Base-by-base conservation (phyloP, 805 yeast genomes). In the Monosporozyma aerobia region DNA sequence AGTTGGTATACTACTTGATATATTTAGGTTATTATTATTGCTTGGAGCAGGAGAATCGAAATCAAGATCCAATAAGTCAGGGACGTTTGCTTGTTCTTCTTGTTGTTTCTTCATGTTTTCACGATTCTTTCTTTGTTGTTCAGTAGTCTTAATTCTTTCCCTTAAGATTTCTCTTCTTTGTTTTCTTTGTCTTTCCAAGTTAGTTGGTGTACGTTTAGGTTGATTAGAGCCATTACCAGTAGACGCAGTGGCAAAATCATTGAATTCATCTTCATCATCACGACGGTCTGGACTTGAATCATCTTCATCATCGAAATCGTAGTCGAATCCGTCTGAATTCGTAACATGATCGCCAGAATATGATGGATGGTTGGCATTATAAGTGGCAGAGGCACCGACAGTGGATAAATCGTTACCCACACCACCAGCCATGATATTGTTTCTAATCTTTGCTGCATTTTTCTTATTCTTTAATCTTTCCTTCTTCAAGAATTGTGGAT, bases 161-260 rank as follows among this genome's bases (percentile, higher is more conserved):
- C 69, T 64, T 32, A 69, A 56, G n/a, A 68, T 57, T 51, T 68
- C 71, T 52, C 72, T 64, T 55, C 71, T 64, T 53, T 69, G 70
- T 46, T 65, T 65, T 56, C 72, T 61, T 53, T 69, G 71, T 56
- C 67, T 66, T 43, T 68, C 71, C 22, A 64, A 56, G 32, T 56
- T 63, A 8, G 67, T 58, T 11, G 64, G 29, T 29, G 47, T 27
- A 35, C 37, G 27, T 37, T 37, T 30, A 7, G 49, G 43, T 37
- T 30, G 19, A 19, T 33, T 47, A 6, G 48, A 33, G 10, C 14
- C 13, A 33, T 8, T n/a, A 22, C 13, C 11, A 13, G 41, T 11
- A 16, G 25, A 25, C n/a, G 40, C 23, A 14, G 44, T 41, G 5
- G 44, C 46, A 4, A 41, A 48, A 19, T 53, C 54, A 40, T 54